Percentiles rank a stretch among this genome's conserved stretches.
Evolutionary conservation across 345 rosid genomes (phyloP).

Genomic region (Eutrema heterophyllum): DNA sequence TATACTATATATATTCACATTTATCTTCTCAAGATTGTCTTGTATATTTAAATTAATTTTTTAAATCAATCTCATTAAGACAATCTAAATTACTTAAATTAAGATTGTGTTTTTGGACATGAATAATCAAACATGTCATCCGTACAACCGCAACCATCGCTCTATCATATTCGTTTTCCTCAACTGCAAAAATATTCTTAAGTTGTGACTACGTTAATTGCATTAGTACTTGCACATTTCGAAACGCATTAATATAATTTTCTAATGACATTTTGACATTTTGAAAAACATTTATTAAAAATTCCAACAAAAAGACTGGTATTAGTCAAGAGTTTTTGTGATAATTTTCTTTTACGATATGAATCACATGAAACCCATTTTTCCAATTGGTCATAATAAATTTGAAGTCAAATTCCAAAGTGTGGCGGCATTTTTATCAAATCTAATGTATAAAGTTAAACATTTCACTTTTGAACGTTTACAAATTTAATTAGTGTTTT

Average conservation of each 20-base stretch:
- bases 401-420: constrained; percentile 22
- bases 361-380: neutral
- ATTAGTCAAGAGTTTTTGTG: constrained; percentile 1
- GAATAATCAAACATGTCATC: too few relatives aligned
- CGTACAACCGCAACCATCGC: too few relatives aligned
- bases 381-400: neutral
- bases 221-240: neutral
- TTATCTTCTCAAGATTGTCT: too few relatives aligned
- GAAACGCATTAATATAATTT: neutral
- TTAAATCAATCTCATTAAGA: too few relatives aligned
- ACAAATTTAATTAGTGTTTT: neutral
- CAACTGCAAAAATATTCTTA: too few relatives aligned
- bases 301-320: neutral
- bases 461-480: neutral
- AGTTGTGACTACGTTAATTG: too few relatives aligned
- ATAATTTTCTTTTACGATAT: neutral
- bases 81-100: too few relatives aligned
- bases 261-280: neutral
- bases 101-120: too few relatives aligned
- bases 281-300: neutral
- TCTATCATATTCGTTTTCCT: too few relatives aligned
- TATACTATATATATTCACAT: too few relatives aligned
- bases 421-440: constrained; percentile 2
- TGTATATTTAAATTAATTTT: too few relatives aligned
- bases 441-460: neutral